Conservation (phyloP, 441 rosid genomes). For the Raphanus hybrid region DNA sequence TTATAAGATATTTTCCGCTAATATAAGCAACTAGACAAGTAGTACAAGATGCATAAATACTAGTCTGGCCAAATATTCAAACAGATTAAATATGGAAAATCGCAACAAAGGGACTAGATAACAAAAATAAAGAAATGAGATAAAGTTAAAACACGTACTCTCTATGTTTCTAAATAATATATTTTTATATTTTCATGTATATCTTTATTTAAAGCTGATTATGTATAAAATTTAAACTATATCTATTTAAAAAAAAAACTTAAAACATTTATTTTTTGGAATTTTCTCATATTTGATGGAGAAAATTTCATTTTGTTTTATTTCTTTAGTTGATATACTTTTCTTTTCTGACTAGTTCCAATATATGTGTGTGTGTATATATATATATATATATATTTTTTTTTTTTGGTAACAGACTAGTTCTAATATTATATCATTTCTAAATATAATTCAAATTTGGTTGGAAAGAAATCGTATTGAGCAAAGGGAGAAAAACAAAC, state of each 20-base stretch:
- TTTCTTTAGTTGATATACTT: background rate
- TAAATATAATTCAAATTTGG: background rate
- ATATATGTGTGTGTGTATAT: background rate
- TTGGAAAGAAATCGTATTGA: background rate
- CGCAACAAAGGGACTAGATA: background rate
- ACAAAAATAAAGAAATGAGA: background rate
- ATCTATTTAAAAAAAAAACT: no score
- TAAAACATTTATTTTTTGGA: background rate
- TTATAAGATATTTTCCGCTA: slow-evolving; percentile 11
- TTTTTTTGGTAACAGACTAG: background rate
- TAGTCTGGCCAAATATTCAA: background rate
- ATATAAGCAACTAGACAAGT: background rate
- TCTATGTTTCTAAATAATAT: background rate
- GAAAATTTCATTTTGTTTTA: background rate
- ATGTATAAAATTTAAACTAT: background rate
- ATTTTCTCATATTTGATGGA: background rate
- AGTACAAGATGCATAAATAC: background rate
- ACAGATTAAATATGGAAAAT: background rate
- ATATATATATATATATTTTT: no score
- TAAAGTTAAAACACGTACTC: slow-evolving; percentile 9
- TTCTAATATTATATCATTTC: background rate
- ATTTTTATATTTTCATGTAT: background rate
- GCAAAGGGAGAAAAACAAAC: slow-evolving; percentile 18
- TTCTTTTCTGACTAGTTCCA: background rate
- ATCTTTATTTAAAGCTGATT: no score